Conservation (phyloP, 2,329 filamentous ascomycete genomes). For the Ophiobolus disseminans region DNA sequence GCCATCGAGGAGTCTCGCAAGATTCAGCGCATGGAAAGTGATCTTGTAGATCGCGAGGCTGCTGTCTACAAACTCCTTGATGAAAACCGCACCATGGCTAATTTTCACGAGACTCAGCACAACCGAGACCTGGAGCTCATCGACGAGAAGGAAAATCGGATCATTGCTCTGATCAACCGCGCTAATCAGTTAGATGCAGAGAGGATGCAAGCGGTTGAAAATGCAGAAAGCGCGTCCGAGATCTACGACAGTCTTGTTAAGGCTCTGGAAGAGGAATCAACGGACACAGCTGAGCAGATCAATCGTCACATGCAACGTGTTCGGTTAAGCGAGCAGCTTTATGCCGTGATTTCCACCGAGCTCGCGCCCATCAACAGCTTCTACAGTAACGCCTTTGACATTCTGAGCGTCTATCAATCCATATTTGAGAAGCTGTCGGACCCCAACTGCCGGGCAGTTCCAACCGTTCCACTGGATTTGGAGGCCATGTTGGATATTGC, state of each 20-base stretch:
- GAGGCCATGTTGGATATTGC: conserved; percentile 9
- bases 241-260: conserved; percentile 14
- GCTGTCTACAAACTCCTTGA: conserved; percentile 15
- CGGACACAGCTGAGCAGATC: not conserved
- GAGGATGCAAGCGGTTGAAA: not conserved
- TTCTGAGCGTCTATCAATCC: conserved; percentile 15
- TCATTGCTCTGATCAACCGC: not conserved
- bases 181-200: not conserved
- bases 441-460: not conserved
- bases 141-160: conserved; percentile 10
- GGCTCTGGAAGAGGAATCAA: conserved; percentile 7
- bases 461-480: conserved; percentile 8
- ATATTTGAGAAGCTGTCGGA: conserved; percentile 12
- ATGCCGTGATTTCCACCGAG: conserved; percentile 16
- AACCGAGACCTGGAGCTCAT: conserved; percentile 7
- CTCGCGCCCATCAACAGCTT: conserved; percentile 18
- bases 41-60: conserved; percentile 11
- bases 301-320: conserved; percentile 1
- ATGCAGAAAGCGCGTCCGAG: conserved; percentile 11
- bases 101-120: conserved; percentile 8
- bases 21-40: conserved; percentile 14
- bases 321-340: conserved; percentile 7
- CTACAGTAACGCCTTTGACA: conserved; percentile 5
- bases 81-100: conserved; percentile 14
- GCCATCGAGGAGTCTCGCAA: conserved; percentile 7